A percentile compares a stretch with the other conserved stretches of the same genome.
phyloP scores from a whole-genome alignment of 306 rosid genomes.

The Albizia julibrissin region DNA sequence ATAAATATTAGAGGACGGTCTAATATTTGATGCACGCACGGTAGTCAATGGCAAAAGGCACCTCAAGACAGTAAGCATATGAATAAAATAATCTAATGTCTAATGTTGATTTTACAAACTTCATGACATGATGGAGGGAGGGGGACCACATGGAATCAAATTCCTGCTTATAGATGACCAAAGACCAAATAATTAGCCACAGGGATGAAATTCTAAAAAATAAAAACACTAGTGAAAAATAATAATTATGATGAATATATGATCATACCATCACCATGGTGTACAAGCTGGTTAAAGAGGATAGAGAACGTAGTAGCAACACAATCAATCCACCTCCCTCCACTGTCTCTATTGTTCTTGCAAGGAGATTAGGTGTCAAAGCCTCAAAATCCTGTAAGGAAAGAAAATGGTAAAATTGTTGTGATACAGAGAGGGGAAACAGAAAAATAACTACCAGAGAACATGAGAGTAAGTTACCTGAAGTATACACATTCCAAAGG shows the following conservation, averaged over 20 bases:
- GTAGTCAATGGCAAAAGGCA: not conserved
- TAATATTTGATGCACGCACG: not conserved
- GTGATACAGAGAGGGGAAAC: not conserved
- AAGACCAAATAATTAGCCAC: not conserved
- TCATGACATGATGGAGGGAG: not conserved
- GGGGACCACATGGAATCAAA: not conserved
- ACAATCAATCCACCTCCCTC: conserved; percentile 96
- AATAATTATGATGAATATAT: conserved; percentile 23
- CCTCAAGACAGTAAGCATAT: not conserved
- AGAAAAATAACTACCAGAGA: conserved; percentile 2
- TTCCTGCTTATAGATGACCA: not conserved
- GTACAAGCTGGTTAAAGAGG: conserved; percentile 87
- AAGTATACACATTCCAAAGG: conserved; percentile 94
- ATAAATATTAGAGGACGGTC: not conserved
- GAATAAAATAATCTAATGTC: not conserved
- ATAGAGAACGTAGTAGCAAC: conserved; percentile 72
- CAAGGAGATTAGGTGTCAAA: conserved; percentile 87
- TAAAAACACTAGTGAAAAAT: not conserved
- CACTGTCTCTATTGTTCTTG: conserved; percentile 95
- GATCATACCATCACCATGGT: conserved; percentile 95
- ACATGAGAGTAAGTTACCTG: conserved; percentile 57
- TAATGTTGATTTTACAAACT: not conserved
- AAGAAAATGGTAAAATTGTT: conserved; percentile 23
- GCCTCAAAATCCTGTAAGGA: conserved; percentile 89
- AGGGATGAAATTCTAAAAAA: not conserved